These are phyloP conservation scores for Cyamopsis tetragonoloba DNA, from an alignment of 306 rosid species.

Conservation along the genomic window DNA sequence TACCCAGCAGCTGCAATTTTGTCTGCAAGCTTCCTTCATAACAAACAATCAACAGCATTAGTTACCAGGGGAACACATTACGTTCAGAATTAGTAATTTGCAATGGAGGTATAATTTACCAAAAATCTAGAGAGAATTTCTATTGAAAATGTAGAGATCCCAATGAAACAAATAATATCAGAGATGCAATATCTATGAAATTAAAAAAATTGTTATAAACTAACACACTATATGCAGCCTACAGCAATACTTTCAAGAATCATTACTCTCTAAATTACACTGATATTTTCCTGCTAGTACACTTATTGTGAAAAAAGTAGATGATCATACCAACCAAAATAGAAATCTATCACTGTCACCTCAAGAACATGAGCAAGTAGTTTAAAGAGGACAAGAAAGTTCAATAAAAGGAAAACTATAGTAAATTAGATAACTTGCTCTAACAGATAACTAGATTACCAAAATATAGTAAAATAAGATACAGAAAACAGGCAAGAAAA, in stretches of 20 bases:
- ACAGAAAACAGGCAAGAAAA: not conserved
- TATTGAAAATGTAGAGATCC: not conserved
- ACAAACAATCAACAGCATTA: slow-evolving; percentile 13
- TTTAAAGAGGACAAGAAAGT: not conserved
- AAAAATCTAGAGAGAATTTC: not conserved
- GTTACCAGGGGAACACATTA: not conserved
- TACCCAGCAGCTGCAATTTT: slow-evolving; percentile 74
- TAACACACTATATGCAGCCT: not conserved
- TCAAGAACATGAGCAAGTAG: not conserved
- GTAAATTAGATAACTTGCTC: not conserved
- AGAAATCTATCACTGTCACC: not conserved
- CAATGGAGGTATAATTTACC: not conserved
- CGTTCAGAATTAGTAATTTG: too few species aligned
- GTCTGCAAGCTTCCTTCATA: slow-evolving; percentile 74
- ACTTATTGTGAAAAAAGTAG: not conserved
- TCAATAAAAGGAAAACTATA: too few species aligned
- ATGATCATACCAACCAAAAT: not conserved
- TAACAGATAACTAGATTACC: not conserved
- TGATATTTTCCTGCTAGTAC: not conserved
- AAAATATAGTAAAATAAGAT: not conserved
- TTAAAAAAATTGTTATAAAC: not conserved
- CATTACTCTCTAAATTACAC: not conserved
- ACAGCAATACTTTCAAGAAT: not conserved
- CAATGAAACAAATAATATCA: not conserved
- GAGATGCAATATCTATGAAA: not conserved